phyloP scores from a whole-genome alignment of 208 protist genomes.

The Crithidia brevicula region DNA sequence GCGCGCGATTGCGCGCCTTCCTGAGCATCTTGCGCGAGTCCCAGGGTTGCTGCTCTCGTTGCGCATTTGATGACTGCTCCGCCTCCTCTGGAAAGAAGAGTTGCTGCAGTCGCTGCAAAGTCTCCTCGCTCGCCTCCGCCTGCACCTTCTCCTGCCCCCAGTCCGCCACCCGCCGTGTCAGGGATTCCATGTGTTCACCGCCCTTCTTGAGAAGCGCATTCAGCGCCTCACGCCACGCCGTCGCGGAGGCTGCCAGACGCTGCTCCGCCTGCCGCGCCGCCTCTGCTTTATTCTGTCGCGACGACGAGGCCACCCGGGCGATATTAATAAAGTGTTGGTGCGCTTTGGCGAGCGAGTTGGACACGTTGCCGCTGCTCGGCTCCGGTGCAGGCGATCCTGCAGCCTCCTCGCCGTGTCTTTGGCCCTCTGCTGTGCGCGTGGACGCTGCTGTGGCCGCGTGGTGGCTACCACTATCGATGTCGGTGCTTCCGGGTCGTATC shows the following conservation, averaged over 20 bases:
- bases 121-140: background rate
- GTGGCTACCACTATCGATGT: background rate
- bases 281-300: conserved; percentile 16
- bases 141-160: background rate
- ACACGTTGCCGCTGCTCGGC: background rate
- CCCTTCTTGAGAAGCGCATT: background rate
- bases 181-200: too few species aligned
- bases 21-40: too few species aligned
- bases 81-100: conserved; percentile 2
- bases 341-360: conserved; percentile 6
- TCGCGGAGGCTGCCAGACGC: conserved; percentile 13
- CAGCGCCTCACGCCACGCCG: conserved; percentile 16
- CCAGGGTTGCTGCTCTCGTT: too few species aligned
- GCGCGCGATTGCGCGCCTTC: too few species aligned
- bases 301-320: conserved; percentile 9
- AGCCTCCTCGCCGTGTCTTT: background rate
- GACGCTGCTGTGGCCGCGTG: background rate
- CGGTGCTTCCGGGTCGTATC: background rate
- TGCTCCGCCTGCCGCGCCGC: conserved; percentile 29
- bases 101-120: conserved; percentile 13
- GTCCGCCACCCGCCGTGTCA: too few species aligned
- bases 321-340: conserved; percentile 21
- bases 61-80: too few species aligned
- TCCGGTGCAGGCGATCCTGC: too few species aligned
- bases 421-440: background rate